Base-by-base conservation (phyloP, 225 moss, liverwort and hornwort genomes). In the Straminergon stramineum region DNA sequence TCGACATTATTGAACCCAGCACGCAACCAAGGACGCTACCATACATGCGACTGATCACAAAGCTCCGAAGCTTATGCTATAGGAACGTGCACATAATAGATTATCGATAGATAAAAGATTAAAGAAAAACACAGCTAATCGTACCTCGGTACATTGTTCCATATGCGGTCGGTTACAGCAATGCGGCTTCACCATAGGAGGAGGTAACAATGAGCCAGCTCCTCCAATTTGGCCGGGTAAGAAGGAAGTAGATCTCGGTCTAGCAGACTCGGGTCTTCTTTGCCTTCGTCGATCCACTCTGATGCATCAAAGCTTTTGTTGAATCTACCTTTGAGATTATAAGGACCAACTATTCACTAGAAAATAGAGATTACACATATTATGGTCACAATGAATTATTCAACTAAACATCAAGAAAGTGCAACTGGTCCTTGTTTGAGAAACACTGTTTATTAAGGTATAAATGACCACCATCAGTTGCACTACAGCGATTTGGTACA, bases 141-240 rank as follows among this genome's bases (percentile, higher is more conserved):
- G 63, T 93, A 99, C 99, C 97, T 99, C 97, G 63, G 95, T 87
- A 89, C 99, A 99, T 82, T 95, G 95, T 60, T 96, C 95, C 92
- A 99, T 97, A 80, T 92, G 97, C 58, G 91, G 94, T 81, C 99
- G 96, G 82, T 93, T 95, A 88, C 99, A 99, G 82, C 96, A 96
- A 93, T 99, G 99, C 81, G 93, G 95, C 91, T 96, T 96, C 53
- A 99, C 96, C 28, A 93, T 93, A 53, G 95, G 96, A 89, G 92
- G 96, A 58, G 98, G 95, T 76, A 96, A 91, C 87, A 97, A 95
- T 48, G 96, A 95, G n/a, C 94, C 92, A 63, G 90, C 79, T 90
- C 91, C 93, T 89, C 93, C 82, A 86, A 68, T 66, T 83, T 95
- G 95, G 84, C 93, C 87, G 17, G 91, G 82, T 60, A 91, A 68